phyloP scores from a whole-genome alignment of 2,329 filamentous ascomycete genomes.

The Cercospora zeina region DNA sequence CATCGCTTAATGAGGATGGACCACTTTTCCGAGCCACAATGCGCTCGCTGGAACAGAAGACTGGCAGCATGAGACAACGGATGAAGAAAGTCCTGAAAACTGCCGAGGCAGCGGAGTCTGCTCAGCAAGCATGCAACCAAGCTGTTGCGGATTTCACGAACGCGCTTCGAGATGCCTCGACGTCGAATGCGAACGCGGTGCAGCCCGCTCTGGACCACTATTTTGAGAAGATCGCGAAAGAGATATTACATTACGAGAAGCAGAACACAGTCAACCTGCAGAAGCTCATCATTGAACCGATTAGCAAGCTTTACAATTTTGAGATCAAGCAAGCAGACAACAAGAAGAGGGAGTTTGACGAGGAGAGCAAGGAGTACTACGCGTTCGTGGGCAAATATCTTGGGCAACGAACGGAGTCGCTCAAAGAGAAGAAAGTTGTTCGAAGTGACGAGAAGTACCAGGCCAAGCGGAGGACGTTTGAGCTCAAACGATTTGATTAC shows the following conservation, averaged over 20 bases:
- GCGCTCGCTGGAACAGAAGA: slow-evolving; percentile 95
- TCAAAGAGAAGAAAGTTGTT: slow-evolving; percentile 94
- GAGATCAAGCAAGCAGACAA: slow-evolving; percentile 97
- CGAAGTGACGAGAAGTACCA: slow-evolving; percentile 98
- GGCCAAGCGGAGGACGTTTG: slow-evolving; percentile 87
- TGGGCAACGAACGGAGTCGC: slow-evolving; percentile 90
- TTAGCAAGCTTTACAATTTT: slow-evolving; percentile 85
- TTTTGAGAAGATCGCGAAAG: slow-evolving; percentile 91
- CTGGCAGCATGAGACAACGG: slow-evolving; percentile 84
- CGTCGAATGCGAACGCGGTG: slow-evolving; percentile 93
- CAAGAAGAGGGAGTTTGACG: slow-evolving; percentile 97
- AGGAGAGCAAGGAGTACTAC: slow-evolving; percentile 98
- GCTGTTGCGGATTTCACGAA: slow-evolving; percentile 80
- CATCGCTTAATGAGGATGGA: slow-evolving; percentile 83
- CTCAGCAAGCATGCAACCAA: slow-evolving; percentile 82
- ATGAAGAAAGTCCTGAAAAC: slow-evolving; percentile 96
- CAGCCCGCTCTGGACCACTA: slow-evolving; percentile 96
- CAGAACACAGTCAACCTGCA: slow-evolving; percentile 83
- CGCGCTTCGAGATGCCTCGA: slow-evolving; percentile 80
- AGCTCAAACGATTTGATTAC: slow-evolving; percentile 97
- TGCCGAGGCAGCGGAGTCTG: slow-evolving; percentile 81
- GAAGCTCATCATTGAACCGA: slow-evolving; percentile 90
- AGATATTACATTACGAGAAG: slow-evolving; percentile 84
- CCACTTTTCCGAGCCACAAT: slow-evolving; percentile 95
- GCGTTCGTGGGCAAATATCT: slow-evolving; percentile 91